Conservation (phyloP, 768 basidiomycete species). For the Naganishia antarctica region DNA sequence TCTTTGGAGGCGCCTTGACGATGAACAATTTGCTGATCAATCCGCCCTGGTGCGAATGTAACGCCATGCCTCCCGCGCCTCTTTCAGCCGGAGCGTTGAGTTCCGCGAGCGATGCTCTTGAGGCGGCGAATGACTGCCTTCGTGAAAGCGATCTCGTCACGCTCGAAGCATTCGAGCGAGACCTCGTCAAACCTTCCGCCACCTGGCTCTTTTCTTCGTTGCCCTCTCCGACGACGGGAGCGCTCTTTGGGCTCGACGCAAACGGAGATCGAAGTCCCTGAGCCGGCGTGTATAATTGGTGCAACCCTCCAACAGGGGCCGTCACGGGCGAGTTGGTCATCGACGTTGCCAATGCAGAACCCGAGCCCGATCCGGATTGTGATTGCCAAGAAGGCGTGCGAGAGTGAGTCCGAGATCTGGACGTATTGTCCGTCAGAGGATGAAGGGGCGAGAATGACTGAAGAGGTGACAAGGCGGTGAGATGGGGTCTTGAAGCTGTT, state of each 20-base stretch:
- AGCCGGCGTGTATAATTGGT: background rate
- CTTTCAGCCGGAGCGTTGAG: background rate
- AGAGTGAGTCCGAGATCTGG: conserved; percentile 13
- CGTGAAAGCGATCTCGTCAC: conserved; percentile 19
- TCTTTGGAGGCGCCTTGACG: conserved; percentile 42
- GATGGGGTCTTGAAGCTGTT: conserved; percentile 27
- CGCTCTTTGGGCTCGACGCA: background rate
- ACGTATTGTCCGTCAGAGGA: background rate
- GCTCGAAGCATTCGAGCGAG: conserved; percentile 15
- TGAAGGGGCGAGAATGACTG: conserved; percentile 45
- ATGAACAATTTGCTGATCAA: conserved; percentile 42
- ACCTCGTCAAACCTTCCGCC: conserved; percentile 18
- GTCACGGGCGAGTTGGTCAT: background rate
- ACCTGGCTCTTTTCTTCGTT: background rate
- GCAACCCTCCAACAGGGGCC: background rate
- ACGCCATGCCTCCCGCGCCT: background rate
- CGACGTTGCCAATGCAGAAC: conserved; percentile 2
- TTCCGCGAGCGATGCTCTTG: background rate
- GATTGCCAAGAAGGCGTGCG: conserved; percentile 17
- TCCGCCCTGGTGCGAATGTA: conserved; percentile 16
- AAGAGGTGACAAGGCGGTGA: conserved; percentile 42
- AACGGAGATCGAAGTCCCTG: background rate
- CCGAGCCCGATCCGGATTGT: conserved; percentile 12
- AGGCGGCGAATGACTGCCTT: conserved; percentile 17
- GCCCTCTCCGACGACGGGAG: background rate